Conservation (phyloP, 371 early-diverging fungal species). For the Zopfochytrium polystomum region DNA sequence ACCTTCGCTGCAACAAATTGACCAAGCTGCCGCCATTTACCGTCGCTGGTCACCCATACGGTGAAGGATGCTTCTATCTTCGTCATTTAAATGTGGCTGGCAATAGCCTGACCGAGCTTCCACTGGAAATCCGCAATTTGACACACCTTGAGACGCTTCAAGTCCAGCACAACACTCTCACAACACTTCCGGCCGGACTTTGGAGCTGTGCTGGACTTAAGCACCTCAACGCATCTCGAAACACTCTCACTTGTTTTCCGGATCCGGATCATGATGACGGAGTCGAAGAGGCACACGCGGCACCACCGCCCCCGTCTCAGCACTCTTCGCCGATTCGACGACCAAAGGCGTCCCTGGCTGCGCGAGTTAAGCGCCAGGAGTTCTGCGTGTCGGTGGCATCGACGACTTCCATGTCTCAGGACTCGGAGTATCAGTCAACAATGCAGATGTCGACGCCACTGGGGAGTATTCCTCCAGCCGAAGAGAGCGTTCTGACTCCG, state of each 20-base stretch:
- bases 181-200: slow-evolving; percentile 75
- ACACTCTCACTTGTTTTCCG: slow-evolving; percentile 69
- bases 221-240: slow-evolving; percentile 71
- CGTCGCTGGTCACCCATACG: background rate
- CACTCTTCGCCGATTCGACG: no score
- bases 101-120: slow-evolving; percentile 64
- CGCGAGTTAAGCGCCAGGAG: background rate
- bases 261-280: slow-evolving; percentile 50
- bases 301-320: background rate
- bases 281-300: slow-evolving; percentile 12
- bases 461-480: no score
- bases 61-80: slow-evolving; percentile 41
- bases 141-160: slow-evolving; percentile 55
- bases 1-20: slow-evolving; percentile 31
- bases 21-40: slow-evolving; percentile 29
- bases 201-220: slow-evolving; percentile 75
- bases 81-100: slow-evolving; percentile 70
- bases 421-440: background rate
- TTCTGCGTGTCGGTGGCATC: background rate
- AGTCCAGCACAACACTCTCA: slow-evolving; percentile 69
- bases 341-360: no score
- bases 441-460: background rate
- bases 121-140: slow-evolving; percentile 59
- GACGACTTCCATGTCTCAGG: background rate
- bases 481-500: slow-evolving; percentile 46